A percentile compares a stretch with the other conserved stretches of the same genome.
Conservation (phyloP, 2,329 filamentous ascomycete genomes). For the Xylariaceae sp. region DNA sequence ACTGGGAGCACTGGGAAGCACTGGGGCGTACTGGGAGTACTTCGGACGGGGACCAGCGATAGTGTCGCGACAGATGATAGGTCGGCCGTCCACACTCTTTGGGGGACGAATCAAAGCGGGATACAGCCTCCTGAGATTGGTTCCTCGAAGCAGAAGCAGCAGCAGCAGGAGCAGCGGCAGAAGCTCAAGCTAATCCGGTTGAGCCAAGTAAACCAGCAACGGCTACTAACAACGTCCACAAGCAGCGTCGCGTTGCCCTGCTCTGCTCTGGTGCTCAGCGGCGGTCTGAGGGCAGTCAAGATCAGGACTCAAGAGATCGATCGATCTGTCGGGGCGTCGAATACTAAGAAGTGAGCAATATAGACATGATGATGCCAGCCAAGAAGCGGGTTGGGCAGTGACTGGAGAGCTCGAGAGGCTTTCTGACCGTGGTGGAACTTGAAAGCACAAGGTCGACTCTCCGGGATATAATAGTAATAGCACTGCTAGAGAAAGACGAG, state of each 20-base stretch:
- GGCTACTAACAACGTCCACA: neutral
- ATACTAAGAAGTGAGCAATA: constrained; percentile 6
- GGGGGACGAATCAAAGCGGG: constrained; percentile 5
- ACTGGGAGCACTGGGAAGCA: neutral
- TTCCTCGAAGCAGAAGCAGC: neutral
- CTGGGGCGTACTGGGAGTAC: neutral
- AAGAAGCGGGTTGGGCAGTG: constrained; percentile 3
- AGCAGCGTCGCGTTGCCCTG: constrained; percentile 7
- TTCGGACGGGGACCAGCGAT: constrained; percentile 2
- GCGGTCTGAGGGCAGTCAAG: neutral
- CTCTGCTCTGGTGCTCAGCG: neutral
- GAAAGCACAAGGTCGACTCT: constrained; percentile 18
- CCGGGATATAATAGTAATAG: constrained; percentile 12
- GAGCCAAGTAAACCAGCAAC: neutral
- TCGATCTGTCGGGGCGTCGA: constrained; percentile 1
- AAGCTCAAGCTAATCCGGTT: constrained; percentile 1
- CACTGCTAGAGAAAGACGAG: constrained; percentile 9
- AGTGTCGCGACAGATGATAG: constrained; percentile 2
- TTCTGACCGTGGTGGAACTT: neutral
- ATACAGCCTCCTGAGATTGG: neutral
- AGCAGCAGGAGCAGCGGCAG: too few relatives aligned
- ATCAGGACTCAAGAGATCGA: constrained; percentile 7
- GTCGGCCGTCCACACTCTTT: neutral
- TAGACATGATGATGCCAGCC: constrained; percentile 10
- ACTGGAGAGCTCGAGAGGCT: constrained; percentile 5